Conservation (phyloP, 2,329 filamentous ascomycete species). For the Colletotrichum aenigma region DNA sequence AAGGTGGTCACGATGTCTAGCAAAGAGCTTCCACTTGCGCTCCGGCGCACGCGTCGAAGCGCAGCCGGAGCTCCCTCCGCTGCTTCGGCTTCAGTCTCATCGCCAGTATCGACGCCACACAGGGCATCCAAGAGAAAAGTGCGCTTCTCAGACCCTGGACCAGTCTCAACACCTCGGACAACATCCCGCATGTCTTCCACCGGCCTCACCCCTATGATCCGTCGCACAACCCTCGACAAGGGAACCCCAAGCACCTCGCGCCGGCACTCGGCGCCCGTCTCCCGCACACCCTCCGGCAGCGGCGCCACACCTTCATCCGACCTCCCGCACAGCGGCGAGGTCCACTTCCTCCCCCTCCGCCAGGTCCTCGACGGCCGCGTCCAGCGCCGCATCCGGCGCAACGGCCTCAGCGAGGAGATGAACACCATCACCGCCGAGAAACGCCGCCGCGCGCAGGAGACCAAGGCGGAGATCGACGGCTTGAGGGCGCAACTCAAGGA, state of each 20-base stretch:
- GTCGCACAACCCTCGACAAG: constrained; percentile 49
- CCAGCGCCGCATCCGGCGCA: constrained; percentile 60
- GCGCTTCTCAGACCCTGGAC: constrained; percentile 64
- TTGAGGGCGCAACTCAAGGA: constrained; percentile 53
- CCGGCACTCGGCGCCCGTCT: constrained; percentile 48
- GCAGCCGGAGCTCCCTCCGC: neutral
- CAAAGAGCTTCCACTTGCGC: constrained; percentile 56
- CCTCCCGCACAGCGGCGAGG: constrained; percentile 35
- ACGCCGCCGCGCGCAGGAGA: constrained; percentile 39
- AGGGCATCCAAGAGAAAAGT: constrained; percentile 49
- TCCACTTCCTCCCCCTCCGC: constrained; percentile 54
- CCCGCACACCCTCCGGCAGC: constrained; percentile 22
- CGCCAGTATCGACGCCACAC: constrained; percentile 22
- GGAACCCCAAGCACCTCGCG: constrained; percentile 38
- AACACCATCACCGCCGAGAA: constrained; percentile 55
- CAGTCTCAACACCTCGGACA: constrained; percentile 27
- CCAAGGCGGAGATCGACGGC: constrained; percentile 51
- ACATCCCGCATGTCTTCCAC: constrained; percentile 37
- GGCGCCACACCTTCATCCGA: constrained; percentile 18
- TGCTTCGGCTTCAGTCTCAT: neutral
- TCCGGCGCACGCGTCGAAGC: constrained; percentile 57
- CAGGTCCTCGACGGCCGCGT: constrained; percentile 62
- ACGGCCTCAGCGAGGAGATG: constrained; percentile 63
- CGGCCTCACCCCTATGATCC: constrained; percentile 64
- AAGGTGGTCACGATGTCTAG: constrained; percentile 35